phyloP scores from a whole-genome alignment of 2,329 filamentous ascomycete species.

The Emydomyces testavorans region DNA sequence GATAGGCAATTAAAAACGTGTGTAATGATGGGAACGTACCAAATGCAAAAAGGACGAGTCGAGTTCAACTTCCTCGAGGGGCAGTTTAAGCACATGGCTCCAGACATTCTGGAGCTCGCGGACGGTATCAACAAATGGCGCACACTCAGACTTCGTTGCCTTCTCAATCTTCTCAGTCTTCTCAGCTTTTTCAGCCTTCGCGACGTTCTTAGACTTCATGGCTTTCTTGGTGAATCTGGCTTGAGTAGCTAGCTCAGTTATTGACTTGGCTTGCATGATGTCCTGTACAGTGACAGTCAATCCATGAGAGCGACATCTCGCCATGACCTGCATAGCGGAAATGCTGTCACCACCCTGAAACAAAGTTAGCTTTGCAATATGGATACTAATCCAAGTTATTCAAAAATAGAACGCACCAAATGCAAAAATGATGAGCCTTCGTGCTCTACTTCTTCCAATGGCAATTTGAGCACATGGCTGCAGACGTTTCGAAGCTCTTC shows the following conservation, averaged over 20 bases:
- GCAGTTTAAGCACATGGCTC: slow-evolving; percentile 19
- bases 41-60: slow-evolving; percentile 25
- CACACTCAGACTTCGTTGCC: neutral
- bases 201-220: neutral
- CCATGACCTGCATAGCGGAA: slow-evolving; percentile 20
- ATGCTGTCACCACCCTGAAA: slow-evolving; percentile 24
- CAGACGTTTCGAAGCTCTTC: slow-evolving; percentile 17
- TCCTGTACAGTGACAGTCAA: slow-evolving; percentile 17
- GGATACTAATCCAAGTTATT: neutral
- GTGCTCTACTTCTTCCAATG: slow-evolving; percentile 15
- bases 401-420: slow-evolving; percentile 13
- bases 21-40: neutral
- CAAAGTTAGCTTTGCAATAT: slow-evolving; percentile 12
- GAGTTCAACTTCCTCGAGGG: slow-evolving; percentile 16
- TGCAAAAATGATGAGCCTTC: slow-evolving; percentile 25
- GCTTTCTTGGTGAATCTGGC: slow-evolving; percentile 3
- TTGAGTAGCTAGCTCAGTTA: slow-evolving; percentile 11
- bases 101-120: slow-evolving; percentile 17
- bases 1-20: slow-evolving; percentile 13
- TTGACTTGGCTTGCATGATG: slow-evolving; percentile 16
- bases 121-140: slow-evolving; percentile 4
- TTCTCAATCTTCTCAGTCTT: neutral
- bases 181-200: neutral
- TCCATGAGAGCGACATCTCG: slow-evolving; percentile 15
- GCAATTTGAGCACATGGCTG: slow-evolving; percentile 19